These are phyloP conservation scores for Houttuynia cordata DNA, from an alignment of 164 flowering plant genomes.

Conservation along the genomic window DNA sequence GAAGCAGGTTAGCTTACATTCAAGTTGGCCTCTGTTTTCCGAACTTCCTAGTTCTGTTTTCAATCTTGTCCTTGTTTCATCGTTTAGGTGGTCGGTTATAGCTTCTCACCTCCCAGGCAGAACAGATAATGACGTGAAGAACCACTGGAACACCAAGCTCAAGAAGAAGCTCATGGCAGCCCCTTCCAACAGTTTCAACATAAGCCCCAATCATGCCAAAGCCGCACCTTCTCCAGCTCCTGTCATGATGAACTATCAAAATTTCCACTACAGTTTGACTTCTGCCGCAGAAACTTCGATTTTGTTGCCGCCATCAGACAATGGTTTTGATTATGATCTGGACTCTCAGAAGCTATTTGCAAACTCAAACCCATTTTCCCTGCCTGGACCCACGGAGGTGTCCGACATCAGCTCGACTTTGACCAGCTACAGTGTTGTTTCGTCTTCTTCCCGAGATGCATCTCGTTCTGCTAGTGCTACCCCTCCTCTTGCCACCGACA, in stretches of 20 bases:
- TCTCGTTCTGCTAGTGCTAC: conserved; percentile 1
- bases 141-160: conserved; percentile 71
- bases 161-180: conserved; percentile 46
- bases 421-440: conserved; percentile 7
- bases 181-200: conserved; percentile 2
- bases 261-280: conserved; percentile 4
- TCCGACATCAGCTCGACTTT: conserved; percentile 9
- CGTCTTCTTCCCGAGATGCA: conserved; percentile 10
- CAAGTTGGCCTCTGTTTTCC: background rate
- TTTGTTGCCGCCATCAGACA: conserved; percentile 1
- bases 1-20: conserved; percentile 38
- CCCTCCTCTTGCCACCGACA: conserved; percentile 4
- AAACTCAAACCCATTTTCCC: conserved; percentile 8
- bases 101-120: conserved; percentile 62
- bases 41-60: background rate
- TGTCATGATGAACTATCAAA: conserved; percentile 1
- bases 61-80: background rate
- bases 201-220: background rate
- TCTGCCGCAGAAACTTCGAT: background rate
- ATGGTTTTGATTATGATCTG: conserved; percentile 6
- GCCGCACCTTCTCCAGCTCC: conserved; percentile 8
- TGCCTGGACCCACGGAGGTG: conserved; percentile 6
- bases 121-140: conserved; percentile 78
- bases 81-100: conserved; percentile 57
- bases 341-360: conserved; percentile 5